A percentile compares a stretch with the other conserved stretches of the same genome.
These are phyloP conservation scores for Beauveria sp. DNA, from an alignment of 2,329 filamentous ascomycete genomes.

Conservation along the genomic window DNA sequence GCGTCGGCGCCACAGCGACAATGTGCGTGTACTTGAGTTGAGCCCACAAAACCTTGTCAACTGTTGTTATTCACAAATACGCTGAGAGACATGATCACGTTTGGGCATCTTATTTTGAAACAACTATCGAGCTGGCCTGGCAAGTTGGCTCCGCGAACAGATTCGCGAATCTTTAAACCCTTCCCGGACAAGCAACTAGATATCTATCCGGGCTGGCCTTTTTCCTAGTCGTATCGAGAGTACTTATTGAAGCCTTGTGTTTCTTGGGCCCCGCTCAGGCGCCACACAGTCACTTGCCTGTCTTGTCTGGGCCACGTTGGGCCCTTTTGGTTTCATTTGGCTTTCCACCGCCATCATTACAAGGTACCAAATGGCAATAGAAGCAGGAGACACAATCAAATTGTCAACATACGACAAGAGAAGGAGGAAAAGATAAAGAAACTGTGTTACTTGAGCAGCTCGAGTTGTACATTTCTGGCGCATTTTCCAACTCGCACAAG, in stretches of 20 bases:
- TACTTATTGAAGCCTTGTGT: background rate
- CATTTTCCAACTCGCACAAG: background rate
- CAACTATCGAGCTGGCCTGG: background rate
- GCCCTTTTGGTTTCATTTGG: conserved; percentile 9
- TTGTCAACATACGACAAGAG: no score
- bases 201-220: background rate
- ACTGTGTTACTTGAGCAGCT: background rate
- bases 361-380: background rate
- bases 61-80: background rate
- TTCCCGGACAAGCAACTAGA: background rate
- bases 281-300: conserved; percentile 3
- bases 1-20: background rate
- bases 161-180: background rate
- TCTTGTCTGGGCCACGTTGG: conserved; percentile 7
- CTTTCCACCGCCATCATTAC: background rate
- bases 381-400: background rate
- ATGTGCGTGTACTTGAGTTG: background rate
- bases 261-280: background rate
- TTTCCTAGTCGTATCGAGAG: background rate
- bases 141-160: background rate
- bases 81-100: background rate
- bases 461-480: background rate
- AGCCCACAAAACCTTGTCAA: background rate
- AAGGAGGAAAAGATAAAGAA: background rate
- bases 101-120: background rate